These are phyloP conservation scores for Myriosclerotinia scirpicola DNA, from an alignment of 2,329 filamentous ascomycete species.

Conservation along the genomic window DNA sequence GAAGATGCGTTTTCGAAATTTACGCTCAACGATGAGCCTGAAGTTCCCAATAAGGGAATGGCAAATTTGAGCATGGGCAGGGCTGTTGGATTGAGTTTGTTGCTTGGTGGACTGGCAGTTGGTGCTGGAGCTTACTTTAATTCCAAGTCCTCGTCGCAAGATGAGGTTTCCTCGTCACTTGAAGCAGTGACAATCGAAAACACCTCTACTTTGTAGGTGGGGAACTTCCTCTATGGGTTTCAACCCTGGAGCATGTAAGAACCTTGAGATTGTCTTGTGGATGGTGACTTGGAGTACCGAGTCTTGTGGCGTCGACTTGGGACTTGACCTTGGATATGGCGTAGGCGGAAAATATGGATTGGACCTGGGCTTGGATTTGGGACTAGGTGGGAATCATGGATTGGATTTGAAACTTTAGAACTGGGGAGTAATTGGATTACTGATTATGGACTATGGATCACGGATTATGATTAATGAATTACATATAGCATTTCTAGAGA, in stretches of 20 bases:
- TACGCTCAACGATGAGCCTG: neutral
- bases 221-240: constrained; percentile 1
- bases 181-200: constrained; percentile 14
- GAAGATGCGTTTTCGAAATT: constrained; percentile 16
- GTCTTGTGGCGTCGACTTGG: neutral
- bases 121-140: constrained; percentile 4
- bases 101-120: constrained; percentile 7
- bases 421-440: neutral
- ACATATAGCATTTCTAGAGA: neutral
- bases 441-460: constrained; percentile 1
- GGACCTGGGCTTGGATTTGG: neutral
- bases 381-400: neutral
- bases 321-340: neutral
- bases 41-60: neutral
- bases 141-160: neutral
- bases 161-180: constrained; percentile 11
- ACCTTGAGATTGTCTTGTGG: constrained; percentile 4
- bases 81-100: constrained; percentile 2
- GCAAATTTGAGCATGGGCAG: neutral
- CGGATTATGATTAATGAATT: constrained; percentile 11
- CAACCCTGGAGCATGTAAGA: constrained; percentile 4
- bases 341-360: neutral
- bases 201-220: constrained; percentile 18
- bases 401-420: neutral
- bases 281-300: neutral